Evolutionary conservation across 2,329 filamentous ascomycete species (phyloP).

Genomic region (Penicillium olsonii): DNA sequence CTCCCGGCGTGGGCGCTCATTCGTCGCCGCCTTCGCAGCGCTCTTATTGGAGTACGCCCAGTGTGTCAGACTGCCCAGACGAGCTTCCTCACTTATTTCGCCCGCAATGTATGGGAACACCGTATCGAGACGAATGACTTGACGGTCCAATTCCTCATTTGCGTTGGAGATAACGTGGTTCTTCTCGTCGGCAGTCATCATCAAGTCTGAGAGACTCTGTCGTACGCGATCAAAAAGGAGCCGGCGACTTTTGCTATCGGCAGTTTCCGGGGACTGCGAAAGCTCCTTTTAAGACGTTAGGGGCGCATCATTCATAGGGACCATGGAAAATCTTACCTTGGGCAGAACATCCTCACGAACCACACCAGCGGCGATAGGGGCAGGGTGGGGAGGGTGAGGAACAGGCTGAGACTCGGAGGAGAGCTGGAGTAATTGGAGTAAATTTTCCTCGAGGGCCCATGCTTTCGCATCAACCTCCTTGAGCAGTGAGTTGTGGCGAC

Average conservation of each 20-base stretch:
- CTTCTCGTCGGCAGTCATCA: slow-evolving; percentile 93
- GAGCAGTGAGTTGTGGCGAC: slow-evolving; percentile 90
- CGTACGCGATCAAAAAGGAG: slow-evolving; percentile 78
- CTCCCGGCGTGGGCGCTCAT: slow-evolving; percentile 76
- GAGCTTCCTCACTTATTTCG: slow-evolving; percentile 92
- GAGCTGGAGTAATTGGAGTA: slow-evolving; percentile 69
- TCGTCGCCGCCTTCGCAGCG: slow-evolving; percentile 57
- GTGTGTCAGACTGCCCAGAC: slow-evolving; percentile 85
- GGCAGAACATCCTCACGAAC: slow-evolving; percentile 36
- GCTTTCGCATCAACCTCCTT: slow-evolving; percentile 99
- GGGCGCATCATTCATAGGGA: not conserved
- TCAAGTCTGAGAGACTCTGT: slow-evolving; percentile 76
- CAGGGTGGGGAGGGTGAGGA: slow-evolving; percentile 35
- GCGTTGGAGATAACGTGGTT: slow-evolving; percentile 94
- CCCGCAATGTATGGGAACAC: slow-evolving; percentile 82
- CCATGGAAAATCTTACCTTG: slow-evolving; percentile 24
- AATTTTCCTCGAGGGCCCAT: slow-evolving; percentile 79
- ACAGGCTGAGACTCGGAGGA: slow-evolving; percentile 38
- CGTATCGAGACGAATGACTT: slow-evolving; percentile 80
- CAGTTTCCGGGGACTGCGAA: slow-evolving; percentile 32
- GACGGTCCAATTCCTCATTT: slow-evolving; percentile 82
- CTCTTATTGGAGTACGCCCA: slow-evolving; percentile 92
- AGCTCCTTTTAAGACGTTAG: slow-evolving; percentile 25
- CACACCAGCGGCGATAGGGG: slow-evolving; percentile 38
- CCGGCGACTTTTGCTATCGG: slow-evolving; percentile 51